Conservation (phyloP, 176 grass and related monocot genomes). For the Carex littledalei region DNA sequence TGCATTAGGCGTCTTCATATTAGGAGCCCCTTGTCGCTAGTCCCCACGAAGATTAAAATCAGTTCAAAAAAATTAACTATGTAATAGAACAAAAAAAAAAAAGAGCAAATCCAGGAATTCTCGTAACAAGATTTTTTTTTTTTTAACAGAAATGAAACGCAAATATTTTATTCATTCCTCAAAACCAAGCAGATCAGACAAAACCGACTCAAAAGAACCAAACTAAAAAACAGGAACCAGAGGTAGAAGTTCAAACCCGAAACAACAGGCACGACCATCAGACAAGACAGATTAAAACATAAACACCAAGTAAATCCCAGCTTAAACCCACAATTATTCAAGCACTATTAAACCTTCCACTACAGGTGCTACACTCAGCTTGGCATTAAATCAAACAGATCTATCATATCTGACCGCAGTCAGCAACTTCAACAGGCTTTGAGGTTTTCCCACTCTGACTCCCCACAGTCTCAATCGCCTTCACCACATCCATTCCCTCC, state of each 20-base stretch:
- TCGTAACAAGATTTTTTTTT: neutral
- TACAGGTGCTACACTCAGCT: slow-evolving; percentile 1
- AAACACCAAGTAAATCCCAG: neutral
- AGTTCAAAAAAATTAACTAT: neutral
- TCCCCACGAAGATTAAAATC: neutral
- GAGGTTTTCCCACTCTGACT: neutral
- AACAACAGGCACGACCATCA: neutral
- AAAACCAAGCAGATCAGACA: neutral
- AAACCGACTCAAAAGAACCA: slow-evolving; percentile 20
- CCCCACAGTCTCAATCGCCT: slow-evolving; percentile 24
- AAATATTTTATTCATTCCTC: neutral
- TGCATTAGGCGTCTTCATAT: no score
- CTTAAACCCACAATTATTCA: slow-evolving; percentile 20
- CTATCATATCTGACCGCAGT: slow-evolving; percentile 26
- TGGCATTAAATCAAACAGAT: slow-evolving; percentile 1
- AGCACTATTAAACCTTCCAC: neutral
- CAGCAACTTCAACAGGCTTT: neutral
- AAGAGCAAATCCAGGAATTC: neutral
- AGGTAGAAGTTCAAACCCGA: neutral
- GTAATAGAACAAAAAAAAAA: no score
- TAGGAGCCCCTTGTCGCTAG: no score
- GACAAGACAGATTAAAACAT: neutral
- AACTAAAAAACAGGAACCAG: slow-evolving; percentile 14
- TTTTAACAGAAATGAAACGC: neutral
- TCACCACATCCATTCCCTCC: slow-evolving; percentile 14